Evolutionary conservation across 495 filamentous ascomycete species (phyloP).

Genomic region (Penicillium argentinense): DNA sequence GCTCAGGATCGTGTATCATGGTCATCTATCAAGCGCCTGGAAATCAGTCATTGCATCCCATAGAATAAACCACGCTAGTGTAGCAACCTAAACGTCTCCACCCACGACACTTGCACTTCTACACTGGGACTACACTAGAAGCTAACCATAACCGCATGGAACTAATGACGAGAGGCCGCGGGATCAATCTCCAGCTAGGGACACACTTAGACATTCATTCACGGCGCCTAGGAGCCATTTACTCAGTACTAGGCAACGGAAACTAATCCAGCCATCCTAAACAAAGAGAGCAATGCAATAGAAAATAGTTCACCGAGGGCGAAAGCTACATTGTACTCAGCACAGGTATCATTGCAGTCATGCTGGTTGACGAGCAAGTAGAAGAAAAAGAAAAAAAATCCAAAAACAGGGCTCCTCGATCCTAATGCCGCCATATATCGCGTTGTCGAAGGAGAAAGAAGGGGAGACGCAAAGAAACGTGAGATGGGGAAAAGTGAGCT

Average conservation of each 20-base stretch:
- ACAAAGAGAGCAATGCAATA: not conserved
- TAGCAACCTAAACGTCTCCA: too few species aligned
- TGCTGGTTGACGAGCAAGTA: conserved; percentile 28
- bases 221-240: too few species aligned
- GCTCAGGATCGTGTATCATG: too few species aligned
- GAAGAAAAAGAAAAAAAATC: conserved; percentile 19
- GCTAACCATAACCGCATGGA: too few species aligned
- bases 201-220: too few species aligned
- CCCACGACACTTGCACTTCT: too few species aligned
- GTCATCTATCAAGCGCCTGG: too few species aligned
- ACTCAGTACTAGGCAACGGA: not conserved
- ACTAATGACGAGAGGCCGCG: too few species aligned
- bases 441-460: conserved; percentile 11
- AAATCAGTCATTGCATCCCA: too few species aligned
- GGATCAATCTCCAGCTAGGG: too few species aligned
- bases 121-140: too few species aligned
- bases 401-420: conserved; percentile 6
- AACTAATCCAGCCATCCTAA: not conserved
- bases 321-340: conserved; percentile 27
- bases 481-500: conserved; percentile 1
- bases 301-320: conserved; percentile 8
- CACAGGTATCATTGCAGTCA: conserved; percentile 44
- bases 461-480: not conserved
- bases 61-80: too few species aligned
- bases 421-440: conserved; percentile 5